Percentiles rank a stretch among this genome's conserved stretches.
Evolutionary conservation across 495 filamentous ascomycete genomes (phyloP).

Genomic region (Barbatosphaeria neglecta): DNA sequence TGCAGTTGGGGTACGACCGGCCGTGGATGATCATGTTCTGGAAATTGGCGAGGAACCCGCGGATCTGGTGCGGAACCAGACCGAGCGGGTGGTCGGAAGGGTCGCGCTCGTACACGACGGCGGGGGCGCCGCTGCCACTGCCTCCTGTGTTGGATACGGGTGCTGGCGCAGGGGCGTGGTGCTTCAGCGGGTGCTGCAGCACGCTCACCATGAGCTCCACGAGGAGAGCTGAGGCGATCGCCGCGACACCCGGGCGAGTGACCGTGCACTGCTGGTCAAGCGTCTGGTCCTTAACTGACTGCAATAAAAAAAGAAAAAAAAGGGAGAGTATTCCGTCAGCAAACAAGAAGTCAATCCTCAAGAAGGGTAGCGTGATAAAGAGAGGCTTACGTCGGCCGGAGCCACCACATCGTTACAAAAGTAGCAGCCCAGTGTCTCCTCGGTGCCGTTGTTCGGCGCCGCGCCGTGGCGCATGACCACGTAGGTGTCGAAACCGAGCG

Average conservation of each 20-base stretch:
- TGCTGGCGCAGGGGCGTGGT: slow-evolving; percentile 45
- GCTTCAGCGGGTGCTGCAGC: slow-evolving; percentile 67
- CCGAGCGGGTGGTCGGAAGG: slow-evolving; percentile 64
- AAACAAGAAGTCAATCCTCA: not conserved
- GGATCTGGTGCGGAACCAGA: slow-evolving; percentile 81
- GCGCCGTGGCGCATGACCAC: slow-evolving; percentile 94
- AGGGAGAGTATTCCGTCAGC: no score
- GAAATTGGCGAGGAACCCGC: slow-evolving; percentile 80
- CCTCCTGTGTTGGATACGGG: slow-evolving; percentile 9
- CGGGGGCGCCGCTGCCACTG: no score
- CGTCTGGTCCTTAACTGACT: slow-evolving; percentile 88
- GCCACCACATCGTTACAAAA: slow-evolving; percentile 98
- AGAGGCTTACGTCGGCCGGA: slow-evolving; percentile 85
- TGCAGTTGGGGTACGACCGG: slow-evolving; percentile 78
- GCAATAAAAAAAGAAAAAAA: slow-evolving; percentile 28
- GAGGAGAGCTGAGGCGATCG: slow-evolving; percentile 83
- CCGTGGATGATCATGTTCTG: slow-evolving; percentile 75
- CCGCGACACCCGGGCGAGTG: slow-evolving; percentile 82
- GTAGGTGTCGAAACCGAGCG: slow-evolving; percentile 90
- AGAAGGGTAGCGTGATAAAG: slow-evolving; percentile 6
- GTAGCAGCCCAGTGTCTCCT: slow-evolving; percentile 77
- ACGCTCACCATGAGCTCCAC: slow-evolving; percentile 83
- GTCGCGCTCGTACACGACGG: slow-evolving; percentile 48
- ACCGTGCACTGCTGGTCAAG: slow-evolving; percentile 98
- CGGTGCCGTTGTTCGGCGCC: slow-evolving; percentile 31